A percentile compares a stretch with the other conserved stretches of the same genome.
Evolutionary conservation across 139 green algal genomes (phyloP).

Genomic region (Eudorina sp.): DNA sequence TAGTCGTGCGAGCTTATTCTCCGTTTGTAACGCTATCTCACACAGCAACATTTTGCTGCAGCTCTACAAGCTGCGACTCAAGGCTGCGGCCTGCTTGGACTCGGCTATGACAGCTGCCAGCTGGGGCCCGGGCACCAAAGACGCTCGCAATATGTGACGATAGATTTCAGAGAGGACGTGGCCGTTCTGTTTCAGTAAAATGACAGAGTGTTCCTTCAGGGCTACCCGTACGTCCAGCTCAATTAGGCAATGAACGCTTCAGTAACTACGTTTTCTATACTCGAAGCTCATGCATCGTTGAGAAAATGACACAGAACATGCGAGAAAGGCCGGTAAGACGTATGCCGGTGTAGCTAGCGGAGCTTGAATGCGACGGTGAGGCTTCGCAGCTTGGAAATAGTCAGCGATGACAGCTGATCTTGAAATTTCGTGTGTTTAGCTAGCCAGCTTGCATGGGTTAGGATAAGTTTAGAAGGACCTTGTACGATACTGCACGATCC

Average conservation of each 20-base stretch:
- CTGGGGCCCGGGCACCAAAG: background rate
- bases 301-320: background rate
- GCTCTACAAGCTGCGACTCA: background rate
- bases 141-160: background rate
- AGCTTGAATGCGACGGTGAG: background rate
- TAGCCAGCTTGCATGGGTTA: too few species aligned
- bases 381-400: background rate
- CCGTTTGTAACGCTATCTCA: constrained; percentile 9
- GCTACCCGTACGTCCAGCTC: background rate
- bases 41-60: constrained; percentile 10
- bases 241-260: background rate
- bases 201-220: background rate
- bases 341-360: too few species aligned
- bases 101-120: too few species aligned
- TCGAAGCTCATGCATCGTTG: background rate
- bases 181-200: background rate
- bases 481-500: too few species aligned
- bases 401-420: background rate
- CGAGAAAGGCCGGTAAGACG: background rate
- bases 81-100: background rate
- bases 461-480: too few species aligned
- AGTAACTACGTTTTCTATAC: background rate
- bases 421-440: background rate
- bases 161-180: background rate
- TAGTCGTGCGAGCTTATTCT: constrained; percentile 23